Conservation (phyloP, 1,139 yeast species). For the Zhuliangozyma parablackwelliae region DNA sequence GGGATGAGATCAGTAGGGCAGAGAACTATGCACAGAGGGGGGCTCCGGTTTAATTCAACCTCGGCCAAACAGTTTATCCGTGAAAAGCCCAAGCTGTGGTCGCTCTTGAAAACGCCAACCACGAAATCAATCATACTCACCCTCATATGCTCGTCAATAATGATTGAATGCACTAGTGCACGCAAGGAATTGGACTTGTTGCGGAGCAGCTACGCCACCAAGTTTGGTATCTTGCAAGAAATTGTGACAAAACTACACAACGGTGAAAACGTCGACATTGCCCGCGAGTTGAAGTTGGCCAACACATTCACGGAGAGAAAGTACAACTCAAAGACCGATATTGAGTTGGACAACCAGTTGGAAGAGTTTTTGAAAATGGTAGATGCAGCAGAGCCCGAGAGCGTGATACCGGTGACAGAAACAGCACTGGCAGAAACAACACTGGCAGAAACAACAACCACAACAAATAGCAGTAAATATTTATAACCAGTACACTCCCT, state of each 20-base stretch:
- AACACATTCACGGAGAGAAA: slow-evolving; percentile 30
- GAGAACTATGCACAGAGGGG: too few species aligned
- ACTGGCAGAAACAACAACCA: not conserved
- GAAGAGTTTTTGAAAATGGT: slow-evolving; percentile 32
- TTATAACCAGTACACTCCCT: not conserved
- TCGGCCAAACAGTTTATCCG: slow-evolving; percentile 10
- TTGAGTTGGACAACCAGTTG: slow-evolving; percentile 38
- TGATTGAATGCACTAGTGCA: slow-evolving; percentile 34
- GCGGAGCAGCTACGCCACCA: slow-evolving; percentile 25
- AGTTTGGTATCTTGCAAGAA: slow-evolving; percentile 30
- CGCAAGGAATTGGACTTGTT: slow-evolving; percentile 32
- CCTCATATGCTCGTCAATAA: slow-evolving; percentile 36
- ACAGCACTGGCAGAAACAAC: not conserved
- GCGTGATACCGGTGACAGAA: slow-evolving; percentile 1
- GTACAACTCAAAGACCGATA: slow-evolving; percentile 28
- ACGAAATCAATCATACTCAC: slow-evolving; percentile 37
- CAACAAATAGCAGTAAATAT: not conserved
- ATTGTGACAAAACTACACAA: slow-evolving; percentile 23
- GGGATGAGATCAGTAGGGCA: not conserved
- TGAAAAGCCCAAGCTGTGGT: slow-evolving; percentile 16
- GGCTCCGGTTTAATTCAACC: slow-evolving; percentile 8
- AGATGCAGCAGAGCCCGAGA: slow-evolving; percentile 11
- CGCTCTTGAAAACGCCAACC: slow-evolving; percentile 26
- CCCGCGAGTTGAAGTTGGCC: slow-evolving; percentile 35
- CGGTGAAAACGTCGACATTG: slow-evolving; percentile 34